Percentiles rank a stretch among this genome's conserved stretches.
phyloP scores from a whole-genome alignment of 1,139 yeast genomes.

The Zygoascus sp. region DNA sequence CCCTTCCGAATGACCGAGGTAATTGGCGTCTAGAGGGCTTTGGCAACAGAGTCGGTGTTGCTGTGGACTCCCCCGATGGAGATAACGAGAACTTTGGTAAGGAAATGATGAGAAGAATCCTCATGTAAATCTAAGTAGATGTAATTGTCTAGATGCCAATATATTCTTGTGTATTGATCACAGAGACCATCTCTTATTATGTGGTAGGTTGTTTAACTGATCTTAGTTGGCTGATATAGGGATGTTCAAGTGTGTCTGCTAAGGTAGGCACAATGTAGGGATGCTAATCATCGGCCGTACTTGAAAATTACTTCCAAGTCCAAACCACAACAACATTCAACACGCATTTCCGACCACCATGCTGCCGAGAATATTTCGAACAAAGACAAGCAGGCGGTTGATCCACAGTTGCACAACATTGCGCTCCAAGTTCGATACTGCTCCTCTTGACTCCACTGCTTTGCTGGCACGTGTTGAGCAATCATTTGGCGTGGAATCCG shows the following conservation, averaged over 20 bases:
- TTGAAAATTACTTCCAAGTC: neutral
- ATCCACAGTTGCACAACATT: neutral
- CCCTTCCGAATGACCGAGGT: slow-evolving; percentile 26
- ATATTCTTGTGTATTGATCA: no score
- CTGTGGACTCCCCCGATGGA: slow-evolving; percentile 28
- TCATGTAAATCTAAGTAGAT: neutral
- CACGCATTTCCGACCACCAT: neutral
- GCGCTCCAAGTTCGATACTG: slow-evolving; percentile 10
- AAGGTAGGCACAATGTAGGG: neutral
- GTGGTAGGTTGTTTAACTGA: no score
- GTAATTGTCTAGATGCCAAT: no score
- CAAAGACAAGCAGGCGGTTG: neutral
- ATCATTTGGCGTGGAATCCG: neutral
- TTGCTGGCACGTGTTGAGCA: slow-evolving; percentile 12
- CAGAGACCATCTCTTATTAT: no score
- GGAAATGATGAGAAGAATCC: slow-evolving; percentile 15
- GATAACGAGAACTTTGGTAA: slow-evolving; percentile 20
- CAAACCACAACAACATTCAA: neutral
- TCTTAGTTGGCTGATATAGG: no score
- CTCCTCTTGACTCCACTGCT: slow-evolving; percentile 14
- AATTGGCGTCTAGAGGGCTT: slow-evolving; percentile 28
- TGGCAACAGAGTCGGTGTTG: slow-evolving; percentile 31
- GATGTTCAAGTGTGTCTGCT: slow-evolving; percentile 17
- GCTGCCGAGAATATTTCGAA: neutral
- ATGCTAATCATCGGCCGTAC: neutral